Conservation (phyloP, 2,329 filamentous ascomycete species). For the Ramularia endophylla region DNA sequence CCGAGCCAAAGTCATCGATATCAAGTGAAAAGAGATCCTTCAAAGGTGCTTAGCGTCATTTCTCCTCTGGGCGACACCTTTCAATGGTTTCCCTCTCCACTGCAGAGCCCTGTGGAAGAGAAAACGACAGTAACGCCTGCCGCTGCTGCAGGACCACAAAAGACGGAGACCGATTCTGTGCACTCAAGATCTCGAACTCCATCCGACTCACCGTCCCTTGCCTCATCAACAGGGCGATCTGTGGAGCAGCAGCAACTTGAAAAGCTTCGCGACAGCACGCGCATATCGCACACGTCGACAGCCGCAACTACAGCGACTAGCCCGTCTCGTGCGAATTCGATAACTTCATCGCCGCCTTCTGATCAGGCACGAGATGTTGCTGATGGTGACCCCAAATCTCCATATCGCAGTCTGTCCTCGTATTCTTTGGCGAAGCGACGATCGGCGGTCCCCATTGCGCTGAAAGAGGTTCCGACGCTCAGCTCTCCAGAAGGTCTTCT, state of each 20-base stretch:
- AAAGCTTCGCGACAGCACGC: conserved; percentile 24
- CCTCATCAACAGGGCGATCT: conserved; percentile 21
- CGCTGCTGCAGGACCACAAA: conserved; percentile 4
- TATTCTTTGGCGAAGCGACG: conserved; percentile 20
- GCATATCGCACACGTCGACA: conserved; percentile 27
- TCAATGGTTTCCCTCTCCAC: too few relatives aligned
- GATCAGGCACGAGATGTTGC: conserved; percentile 16
- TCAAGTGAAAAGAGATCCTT: conserved; percentile 31
- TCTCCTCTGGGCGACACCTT: not conserved
- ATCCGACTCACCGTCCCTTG: conserved; percentile 20
- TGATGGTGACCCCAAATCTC: conserved; percentile 11
- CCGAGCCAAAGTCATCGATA: conserved; percentile 33
- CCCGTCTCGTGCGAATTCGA: conserved; percentile 24
- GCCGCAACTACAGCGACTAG: conserved; percentile 17
- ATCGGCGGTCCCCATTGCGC: conserved; percentile 17
- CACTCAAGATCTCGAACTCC: conserved; percentile 4
- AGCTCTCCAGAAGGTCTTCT: not conserved
- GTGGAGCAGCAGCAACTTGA: conserved; percentile 24
- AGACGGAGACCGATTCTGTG: conserved; percentile 3
- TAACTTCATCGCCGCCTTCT: conserved; percentile 21
- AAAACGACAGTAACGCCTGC: conserved; percentile 5
- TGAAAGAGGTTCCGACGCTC: conserved; percentile 4
- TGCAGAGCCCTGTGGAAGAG: too few relatives aligned
- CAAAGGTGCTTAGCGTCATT: conserved; percentile 11
- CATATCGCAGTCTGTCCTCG: conserved; percentile 22